Evolutionary conservation across 441 rosid genomes (phyloP).

Genomic region (Adansonia rubrostipa): DNA sequence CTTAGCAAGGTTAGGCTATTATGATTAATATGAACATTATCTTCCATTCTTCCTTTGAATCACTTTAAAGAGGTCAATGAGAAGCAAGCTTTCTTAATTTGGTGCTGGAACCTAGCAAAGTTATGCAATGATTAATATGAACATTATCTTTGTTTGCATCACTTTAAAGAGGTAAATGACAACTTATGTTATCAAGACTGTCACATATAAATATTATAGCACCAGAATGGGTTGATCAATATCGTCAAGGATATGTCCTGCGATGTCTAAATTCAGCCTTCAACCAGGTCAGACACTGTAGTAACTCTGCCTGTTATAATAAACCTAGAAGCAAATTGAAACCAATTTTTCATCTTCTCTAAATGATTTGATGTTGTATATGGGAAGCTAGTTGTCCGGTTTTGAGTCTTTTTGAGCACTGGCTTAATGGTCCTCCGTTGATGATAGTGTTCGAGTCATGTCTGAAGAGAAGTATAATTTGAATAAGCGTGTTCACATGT

Average conservation of each 20-base stretch:
- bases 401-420: neutral
- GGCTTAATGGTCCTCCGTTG: neutral
- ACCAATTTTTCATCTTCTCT: neutral
- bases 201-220: neutral
- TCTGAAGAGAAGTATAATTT: neutral
- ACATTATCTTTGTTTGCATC: no score
- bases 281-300: neutral
- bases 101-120: no score
- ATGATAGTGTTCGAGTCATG: neutral
- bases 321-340: neutral
- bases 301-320: neutral
- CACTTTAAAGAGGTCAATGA: neutral
- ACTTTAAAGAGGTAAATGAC: no score
- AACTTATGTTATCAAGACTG: neutral
- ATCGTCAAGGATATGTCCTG: neutral
- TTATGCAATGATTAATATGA: no score
- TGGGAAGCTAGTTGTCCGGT: neutral
- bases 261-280: neutral
- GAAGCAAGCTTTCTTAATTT: neutral
- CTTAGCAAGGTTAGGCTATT: slow-evolving; percentile 65
- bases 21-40: neutral
- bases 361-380: neutral
- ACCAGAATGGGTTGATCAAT: neutral
- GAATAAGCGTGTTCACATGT: neutral
- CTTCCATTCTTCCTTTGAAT: neutral